Conservation (phyloP, 495 filamentous ascomycete genomes). For the Penicillium turbatum region DNA sequence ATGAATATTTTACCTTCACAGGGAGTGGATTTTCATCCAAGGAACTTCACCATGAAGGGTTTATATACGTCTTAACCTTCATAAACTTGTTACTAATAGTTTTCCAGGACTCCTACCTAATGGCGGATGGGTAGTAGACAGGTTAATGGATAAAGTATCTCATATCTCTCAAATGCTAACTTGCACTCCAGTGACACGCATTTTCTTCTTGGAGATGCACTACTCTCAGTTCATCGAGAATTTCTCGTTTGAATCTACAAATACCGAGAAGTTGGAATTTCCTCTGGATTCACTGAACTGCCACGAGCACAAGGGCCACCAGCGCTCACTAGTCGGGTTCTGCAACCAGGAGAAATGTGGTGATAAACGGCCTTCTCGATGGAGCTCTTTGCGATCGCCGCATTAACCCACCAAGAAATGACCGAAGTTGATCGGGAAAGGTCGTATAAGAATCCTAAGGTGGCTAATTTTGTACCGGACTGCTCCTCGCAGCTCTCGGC, state of each 20-base stretch:
- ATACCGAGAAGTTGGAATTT: neutral
- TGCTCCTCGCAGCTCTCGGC: no score
- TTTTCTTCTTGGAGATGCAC: neutral
- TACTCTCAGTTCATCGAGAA: neutral
- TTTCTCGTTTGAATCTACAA: neutral
- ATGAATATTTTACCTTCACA: neutral
- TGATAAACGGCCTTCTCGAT: constrained; percentile 4
- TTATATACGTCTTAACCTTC: neutral
- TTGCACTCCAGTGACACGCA: neutral
- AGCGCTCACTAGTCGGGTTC: neutral
- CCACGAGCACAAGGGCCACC: neutral
- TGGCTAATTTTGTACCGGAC: no score
- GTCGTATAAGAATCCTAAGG: neutral
- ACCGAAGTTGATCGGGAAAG: neutral
- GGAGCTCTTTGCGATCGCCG: neutral
- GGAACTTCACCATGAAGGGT: neutral
- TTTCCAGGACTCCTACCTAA: neutral
- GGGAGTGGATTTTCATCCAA: neutral
- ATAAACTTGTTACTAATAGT: neutral
- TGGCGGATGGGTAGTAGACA: neutral
- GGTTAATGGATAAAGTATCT: neutral
- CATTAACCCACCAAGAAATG: neutral
- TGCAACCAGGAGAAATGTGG: neutral
- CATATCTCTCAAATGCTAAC: neutral
- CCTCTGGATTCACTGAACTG: neutral